These are phyloP conservation scores for Leucosporidium scottii DNA, from an alignment of 768 basidiomycete species.

Conservation along the genomic window DNA sequence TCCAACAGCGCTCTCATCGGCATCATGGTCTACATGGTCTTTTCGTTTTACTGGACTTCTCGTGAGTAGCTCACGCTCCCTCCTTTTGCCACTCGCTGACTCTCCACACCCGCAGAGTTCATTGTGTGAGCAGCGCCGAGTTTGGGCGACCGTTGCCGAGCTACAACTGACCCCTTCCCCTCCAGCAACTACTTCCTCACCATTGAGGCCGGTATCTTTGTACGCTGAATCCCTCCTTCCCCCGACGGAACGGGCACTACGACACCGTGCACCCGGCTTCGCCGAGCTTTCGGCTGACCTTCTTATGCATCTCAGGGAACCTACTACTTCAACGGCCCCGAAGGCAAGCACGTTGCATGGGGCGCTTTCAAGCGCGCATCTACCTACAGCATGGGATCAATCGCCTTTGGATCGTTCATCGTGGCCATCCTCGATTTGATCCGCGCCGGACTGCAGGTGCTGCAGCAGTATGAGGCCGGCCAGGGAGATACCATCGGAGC, in stretches of 20 bases:
- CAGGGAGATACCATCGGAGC: conserved; percentile 33
- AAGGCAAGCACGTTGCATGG: conserved; percentile 19
- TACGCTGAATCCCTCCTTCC: too few relatives aligned
- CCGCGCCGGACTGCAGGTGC: conserved; percentile 30
- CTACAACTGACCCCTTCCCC: background rate
- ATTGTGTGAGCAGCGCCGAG: conserved; percentile 11
- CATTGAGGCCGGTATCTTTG: conserved; percentile 36
- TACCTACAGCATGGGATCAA: conserved; percentile 38
- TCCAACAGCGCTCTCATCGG: conserved; percentile 28
- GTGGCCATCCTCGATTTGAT: conserved; percentile 38
- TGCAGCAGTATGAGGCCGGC: conserved; percentile 25
- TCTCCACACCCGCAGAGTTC: conserved; percentile 1
- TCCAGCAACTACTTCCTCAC: conserved; percentile 33
- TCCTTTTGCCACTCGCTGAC: conserved; percentile 27
- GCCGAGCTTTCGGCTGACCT: too few relatives aligned
- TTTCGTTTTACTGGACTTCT: conserved; percentile 17
- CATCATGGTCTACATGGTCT: conserved; percentile 32
- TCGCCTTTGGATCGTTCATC: conserved; percentile 35
- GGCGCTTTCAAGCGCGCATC: conserved; percentile 35
- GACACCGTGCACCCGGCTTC: too few relatives aligned
- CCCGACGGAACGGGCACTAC: too few relatives aligned
- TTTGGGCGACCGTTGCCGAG: too few relatives aligned
- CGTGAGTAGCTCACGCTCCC: too few relatives aligned
- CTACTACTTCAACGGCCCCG: conserved; percentile 15
- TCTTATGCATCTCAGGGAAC: too few relatives aligned